These are phyloP conservation scores for Wickerhamomyces alni DNA, from an alignment of 805 yeast species.

Conservation along the genomic window DNA sequence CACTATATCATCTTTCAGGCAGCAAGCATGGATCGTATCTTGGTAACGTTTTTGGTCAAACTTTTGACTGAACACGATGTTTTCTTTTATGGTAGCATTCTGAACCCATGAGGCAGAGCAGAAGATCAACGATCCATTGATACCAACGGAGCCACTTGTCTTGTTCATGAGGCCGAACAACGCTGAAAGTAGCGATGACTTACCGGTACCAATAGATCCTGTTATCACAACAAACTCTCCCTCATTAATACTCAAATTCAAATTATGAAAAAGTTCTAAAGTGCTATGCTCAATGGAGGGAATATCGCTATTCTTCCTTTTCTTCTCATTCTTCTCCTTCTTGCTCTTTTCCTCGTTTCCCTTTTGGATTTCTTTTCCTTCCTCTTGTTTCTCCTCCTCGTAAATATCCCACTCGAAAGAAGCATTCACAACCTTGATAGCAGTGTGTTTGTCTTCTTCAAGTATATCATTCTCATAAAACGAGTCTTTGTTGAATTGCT, in stretches of 20 bases:
- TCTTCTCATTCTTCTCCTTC: too few species aligned
- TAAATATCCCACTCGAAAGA: not conserved
- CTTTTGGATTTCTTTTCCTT: too few species aligned
- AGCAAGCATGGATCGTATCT: constrained; percentile 52
- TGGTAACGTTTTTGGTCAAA: constrained; percentile 1
- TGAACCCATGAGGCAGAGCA: constrained; percentile 77
- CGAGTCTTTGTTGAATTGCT: not conserved
- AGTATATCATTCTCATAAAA: too few species aligned
- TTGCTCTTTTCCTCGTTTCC: too few species aligned
- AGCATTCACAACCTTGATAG: constrained; percentile 5
- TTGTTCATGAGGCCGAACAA: constrained; percentile 38
- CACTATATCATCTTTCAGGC: constrained; percentile 50
- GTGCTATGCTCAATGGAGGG: constrained; percentile 10
- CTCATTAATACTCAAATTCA: constrained; percentile 23
- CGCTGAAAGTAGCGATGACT: constrained; percentile 21
- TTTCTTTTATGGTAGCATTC: constrained; percentile 85
- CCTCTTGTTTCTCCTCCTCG: not conserved
- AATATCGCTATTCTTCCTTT: constrained; percentile 21
- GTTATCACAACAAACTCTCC: constrained; percentile 7
- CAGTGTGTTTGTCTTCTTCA: constrained; percentile 46
- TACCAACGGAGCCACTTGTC: constrained; percentile 37
- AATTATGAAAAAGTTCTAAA: constrained; percentile 16
- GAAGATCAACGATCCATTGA: constrained; percentile 41
- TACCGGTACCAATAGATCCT: constrained; percentile 57
- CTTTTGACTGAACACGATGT: constrained; percentile 74